Conservation (phyloP, 257 asterid species). For the Solanum pimpinellifolium region DNA sequence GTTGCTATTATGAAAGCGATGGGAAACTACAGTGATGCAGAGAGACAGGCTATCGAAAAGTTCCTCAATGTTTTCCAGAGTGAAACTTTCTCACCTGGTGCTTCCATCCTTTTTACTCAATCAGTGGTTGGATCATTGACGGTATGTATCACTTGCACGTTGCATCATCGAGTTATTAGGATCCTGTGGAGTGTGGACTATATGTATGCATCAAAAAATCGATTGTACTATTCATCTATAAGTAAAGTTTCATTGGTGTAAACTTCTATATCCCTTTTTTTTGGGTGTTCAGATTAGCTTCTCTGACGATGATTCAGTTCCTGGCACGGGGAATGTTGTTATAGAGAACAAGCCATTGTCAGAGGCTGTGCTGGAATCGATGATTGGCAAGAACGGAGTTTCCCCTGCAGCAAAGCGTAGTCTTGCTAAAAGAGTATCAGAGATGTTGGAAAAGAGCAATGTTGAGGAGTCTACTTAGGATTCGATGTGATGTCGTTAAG, state of each 20-base stretch:
- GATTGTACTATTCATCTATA: background rate
- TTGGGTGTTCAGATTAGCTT: conserved; percentile 46
- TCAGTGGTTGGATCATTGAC: conserved; percentile 57
- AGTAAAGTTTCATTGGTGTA: background rate
- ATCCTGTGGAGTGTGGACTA: background rate
- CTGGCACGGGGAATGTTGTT: conserved; percentile 28
- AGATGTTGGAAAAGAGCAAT: conserved; percentile 7
- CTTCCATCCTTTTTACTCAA: conserved; percentile 79
- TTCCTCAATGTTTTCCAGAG: conserved; percentile 38
- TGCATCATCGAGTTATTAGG: background rate
- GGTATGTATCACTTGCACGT: conserved; percentile 18
- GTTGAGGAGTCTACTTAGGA: background rate
- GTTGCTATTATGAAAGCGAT: conserved; percentile 45
- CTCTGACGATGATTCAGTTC: conserved; percentile 39
- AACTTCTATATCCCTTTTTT: background rate
- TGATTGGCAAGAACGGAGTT: conserved; percentile 76
- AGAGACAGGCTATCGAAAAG: conserved; percentile 44
- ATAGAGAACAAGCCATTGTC: conserved; percentile 58
- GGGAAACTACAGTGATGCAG: conserved; percentile 53
- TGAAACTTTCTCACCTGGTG: conserved; percentile 56
- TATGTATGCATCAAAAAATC: background rate
- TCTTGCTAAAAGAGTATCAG: conserved; percentile 46
- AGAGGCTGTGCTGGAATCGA: conserved; percentile 69
- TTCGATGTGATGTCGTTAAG: background rate
- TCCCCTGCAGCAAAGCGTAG: conserved; percentile 65